These are phyloP conservation scores for Fusarium pininemorale DNA, from an alignment of 2,329 filamentous ascomycete species.

Conservation along the genomic window DNA sequence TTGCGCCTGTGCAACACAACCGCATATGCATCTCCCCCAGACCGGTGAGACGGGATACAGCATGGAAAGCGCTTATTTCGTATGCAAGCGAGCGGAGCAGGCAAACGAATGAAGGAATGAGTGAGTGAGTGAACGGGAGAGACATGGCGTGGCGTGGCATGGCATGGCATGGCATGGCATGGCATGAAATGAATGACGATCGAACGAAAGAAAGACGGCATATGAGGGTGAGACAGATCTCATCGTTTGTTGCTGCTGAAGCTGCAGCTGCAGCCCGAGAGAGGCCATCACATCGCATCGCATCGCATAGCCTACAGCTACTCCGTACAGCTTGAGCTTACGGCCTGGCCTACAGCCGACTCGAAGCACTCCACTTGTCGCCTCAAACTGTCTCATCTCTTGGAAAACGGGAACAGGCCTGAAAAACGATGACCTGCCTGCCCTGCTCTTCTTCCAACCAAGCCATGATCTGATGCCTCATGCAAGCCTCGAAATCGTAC, in stretches of 20 bases:
- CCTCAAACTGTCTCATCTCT: background rate
- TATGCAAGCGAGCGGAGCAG: background rate
- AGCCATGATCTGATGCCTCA: background rate
- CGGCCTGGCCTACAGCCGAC: background rate
- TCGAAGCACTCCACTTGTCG: background rate
- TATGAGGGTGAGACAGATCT: background rate
- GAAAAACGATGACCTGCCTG: background rate
- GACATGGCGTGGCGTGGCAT: background rate
- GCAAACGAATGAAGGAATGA: background rate
- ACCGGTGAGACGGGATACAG: constrained; percentile 13
- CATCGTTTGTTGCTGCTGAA: background rate
- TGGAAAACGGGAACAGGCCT: background rate
- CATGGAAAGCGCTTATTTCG: background rate
- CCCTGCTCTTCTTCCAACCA: background rate
- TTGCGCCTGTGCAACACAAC: background rate
- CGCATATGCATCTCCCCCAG: background rate
- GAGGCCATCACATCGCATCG: background rate
- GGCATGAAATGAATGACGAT: background rate
- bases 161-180: background rate
- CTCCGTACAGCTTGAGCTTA: background rate
- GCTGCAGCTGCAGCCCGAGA: background rate
- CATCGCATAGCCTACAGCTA: background rate
- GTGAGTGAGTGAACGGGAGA: background rate
- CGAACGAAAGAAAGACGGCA: background rate
- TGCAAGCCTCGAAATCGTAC: background rate